Evolutionary conservation across 805 yeast genomes (phyloP), one percentile per base, ranked within the genome.

Genomic region (Wickerhamiella spandovensis): DNA sequence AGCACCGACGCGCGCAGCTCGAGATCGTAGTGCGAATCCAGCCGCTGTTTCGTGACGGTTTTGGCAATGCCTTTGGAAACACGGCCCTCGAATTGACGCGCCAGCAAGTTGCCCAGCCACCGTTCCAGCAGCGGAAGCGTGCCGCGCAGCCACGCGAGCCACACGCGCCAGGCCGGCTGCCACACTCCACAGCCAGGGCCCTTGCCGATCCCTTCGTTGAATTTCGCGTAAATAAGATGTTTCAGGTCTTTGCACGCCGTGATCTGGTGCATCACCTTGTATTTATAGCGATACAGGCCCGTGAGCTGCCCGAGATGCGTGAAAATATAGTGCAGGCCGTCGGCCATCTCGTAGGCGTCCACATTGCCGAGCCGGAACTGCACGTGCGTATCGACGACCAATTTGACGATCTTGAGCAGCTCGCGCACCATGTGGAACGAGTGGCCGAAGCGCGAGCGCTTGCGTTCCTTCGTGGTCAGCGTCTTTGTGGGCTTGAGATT

Each of bases 111-210:
- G 1, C 95, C 95, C 28, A 92, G 70, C 98, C 98, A 92, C 64
- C 97, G 72, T 65, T 92, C 98, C 17, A 92, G 69, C 48, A 92
- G 66, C 0, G 99, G 98, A 22, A 88, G 82, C 17, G 81, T 81
- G 18, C 99, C 99, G 58, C 98, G 73, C 68, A 92, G 67, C 65
- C 90, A 90, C 48, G 80, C 84, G 1, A 92, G 70, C 99, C 98
- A 92, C 1, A 89, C 90, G 57, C 96, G 72, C 98, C 97, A 92
- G 0, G 96, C 85, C 0, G 98, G 98, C 62, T 92, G 97, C 99
- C 99, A 92, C 64, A 92, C 84, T 1, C 99, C 99, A 69, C 95
- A 85, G 0, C 98, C 98, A 1, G 98, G 97, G 2, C 98, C 98
- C 62, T 90, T 92, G 0, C 97, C 97, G 23, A 92, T 84, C 15